These are phyloP conservation scores for Metschnikowia cubensis DNA, from an alignment of 805 yeast species.

Conservation along the genomic window DNA sequence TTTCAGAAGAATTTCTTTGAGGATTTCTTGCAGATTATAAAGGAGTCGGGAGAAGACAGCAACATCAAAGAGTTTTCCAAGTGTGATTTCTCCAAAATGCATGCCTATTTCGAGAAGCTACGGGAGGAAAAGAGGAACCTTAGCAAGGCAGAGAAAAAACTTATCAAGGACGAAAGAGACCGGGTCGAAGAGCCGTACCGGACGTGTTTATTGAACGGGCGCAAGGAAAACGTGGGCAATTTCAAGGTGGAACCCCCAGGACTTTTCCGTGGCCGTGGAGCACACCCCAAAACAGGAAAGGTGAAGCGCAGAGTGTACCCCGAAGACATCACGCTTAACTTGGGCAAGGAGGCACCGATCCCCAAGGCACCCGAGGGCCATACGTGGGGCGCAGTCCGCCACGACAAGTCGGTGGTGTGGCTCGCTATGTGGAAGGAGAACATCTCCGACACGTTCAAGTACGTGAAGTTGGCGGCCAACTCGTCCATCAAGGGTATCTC, in stretches of 20 bases:
- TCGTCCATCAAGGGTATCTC: slow-evolving; percentile 89
- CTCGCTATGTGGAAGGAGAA: slow-evolving; percentile 97
- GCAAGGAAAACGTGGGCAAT: slow-evolving; percentile 89
- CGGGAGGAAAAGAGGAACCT: slow-evolving; percentile 70
- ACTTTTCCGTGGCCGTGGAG: slow-evolving; percentile 92
- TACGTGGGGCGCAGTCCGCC: slow-evolving; percentile 82
- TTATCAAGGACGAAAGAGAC: slow-evolving; percentile 67
- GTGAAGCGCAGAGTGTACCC: slow-evolving; percentile 82
- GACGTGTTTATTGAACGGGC: slow-evolving; percentile 76
- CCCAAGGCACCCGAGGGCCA: slow-evolving; percentile 89
- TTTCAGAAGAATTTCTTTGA: slow-evolving; percentile 84
- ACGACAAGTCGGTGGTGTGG: slow-evolving; percentile 92
- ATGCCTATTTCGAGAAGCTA: slow-evolving; percentile 61
- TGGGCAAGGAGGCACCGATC: slow-evolving; percentile 64
- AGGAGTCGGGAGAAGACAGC: slow-evolving; percentile 56
- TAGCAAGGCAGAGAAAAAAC: slow-evolving; percentile 71
- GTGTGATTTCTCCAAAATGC: slow-evolving; percentile 77
- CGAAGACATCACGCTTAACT: slow-evolving; percentile 81
- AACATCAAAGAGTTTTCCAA: slow-evolving; percentile 52
- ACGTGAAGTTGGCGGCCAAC: slow-evolving; percentile 86
- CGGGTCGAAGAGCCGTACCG: slow-evolving; percentile 75
- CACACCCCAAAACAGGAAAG: slow-evolving; percentile 94
- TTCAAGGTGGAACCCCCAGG: slow-evolving; percentile 97
- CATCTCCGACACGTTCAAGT: slow-evolving; percentile 75
- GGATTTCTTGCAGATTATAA: slow-evolving; percentile 67